Evolutionary conservation across 495 filamentous ascomycete genomes (phyloP).

Genomic region (Penicillium turbatum): DNA sequence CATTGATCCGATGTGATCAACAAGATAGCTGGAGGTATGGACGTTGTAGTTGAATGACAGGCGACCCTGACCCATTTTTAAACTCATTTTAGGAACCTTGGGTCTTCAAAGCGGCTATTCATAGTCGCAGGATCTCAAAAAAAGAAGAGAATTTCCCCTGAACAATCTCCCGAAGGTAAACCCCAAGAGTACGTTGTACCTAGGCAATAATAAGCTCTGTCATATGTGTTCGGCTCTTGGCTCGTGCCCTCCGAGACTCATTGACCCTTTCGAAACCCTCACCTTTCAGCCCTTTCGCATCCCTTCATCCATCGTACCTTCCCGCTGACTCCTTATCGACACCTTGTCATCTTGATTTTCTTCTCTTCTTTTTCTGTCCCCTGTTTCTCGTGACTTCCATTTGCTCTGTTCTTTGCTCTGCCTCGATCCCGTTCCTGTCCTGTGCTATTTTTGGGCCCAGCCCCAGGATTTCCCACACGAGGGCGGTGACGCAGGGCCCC

Average conservation of each 20-base stretch:
- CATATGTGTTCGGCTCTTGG: constrained; percentile 9
- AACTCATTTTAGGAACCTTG: constrained; percentile 8
- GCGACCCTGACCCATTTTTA: constrained; percentile 8
- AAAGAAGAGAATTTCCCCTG: not conserved
- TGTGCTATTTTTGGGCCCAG: constrained; percentile 39
- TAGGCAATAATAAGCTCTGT: not conserved
- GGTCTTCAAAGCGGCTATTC: constrained; percentile 2
- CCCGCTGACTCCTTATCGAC: not conserved
- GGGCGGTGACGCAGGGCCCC: constrained; percentile 35
- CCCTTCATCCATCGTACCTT: constrained; percentile 2
- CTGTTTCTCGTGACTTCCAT: not conserved
- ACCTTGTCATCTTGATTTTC: not conserved
- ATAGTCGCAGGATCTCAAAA: not conserved
- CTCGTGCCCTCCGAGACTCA: constrained; percentile 12
- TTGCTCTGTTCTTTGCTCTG: not conserved
- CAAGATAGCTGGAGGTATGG: too few species aligned
- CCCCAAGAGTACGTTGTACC: not conserved
- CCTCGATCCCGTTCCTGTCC: not conserved
- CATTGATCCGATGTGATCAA: not conserved
- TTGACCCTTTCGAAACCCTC: constrained; percentile 12
- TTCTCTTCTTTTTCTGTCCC: constrained; percentile 1
- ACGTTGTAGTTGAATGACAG: not conserved
- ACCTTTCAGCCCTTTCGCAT: constrained; percentile 6
- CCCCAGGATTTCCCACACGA: constrained; percentile 37
- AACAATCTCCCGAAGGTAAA: not conserved